Base-by-base conservation (phyloP, 2,329 filamentous ascomycete species). In the Mycosphaerella arachidis region DNA sequence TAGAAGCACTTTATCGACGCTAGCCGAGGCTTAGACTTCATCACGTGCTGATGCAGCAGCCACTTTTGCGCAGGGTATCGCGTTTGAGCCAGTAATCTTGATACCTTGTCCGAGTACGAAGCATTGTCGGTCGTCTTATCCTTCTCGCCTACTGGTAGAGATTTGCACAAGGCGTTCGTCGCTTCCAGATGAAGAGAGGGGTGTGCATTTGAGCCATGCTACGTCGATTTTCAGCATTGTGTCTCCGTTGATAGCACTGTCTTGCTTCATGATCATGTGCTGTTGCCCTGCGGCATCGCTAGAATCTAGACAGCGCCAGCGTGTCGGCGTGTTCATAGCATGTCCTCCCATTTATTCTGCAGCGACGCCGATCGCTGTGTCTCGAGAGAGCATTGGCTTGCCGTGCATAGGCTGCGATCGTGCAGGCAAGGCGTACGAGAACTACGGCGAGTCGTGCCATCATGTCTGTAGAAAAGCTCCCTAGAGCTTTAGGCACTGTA, bases 1-100 rank as follows among this genome's bases (percentile, higher is more conserved):
- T 52, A 52, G 50, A 33, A 52, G 27, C 29, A 31, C 10, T 18
- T 18, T 20, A 35, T 16, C n/a, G 48, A 24, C 27, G 6, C 48
- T 50, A 46, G 61, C 58, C 40, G 55, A 63, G 61, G 61, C 61
- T 63, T 63, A 61, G 61, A 57, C 53, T 18, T 2, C 30, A 40
- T 57, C 58, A 60, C 58, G 55, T 60, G 58, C 13, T 6, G 27
- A 40, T 45, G 54, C 48, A 30, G 58, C 50, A n/a, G 27, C 43
- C 31, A 35, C 31, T 24, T 3, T 24, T 24, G 24, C 24, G 24
- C 2, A 24, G 24, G n/a, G 45, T 48, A 16, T 20, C 1, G 4
- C 45, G 12, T 27, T 20, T 12, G 30, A 52, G 30, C 48, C 46
- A 48, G 46, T 48, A 24, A 46, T 12, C 3, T 27, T 50, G 24